These are phyloP conservation scores for Plasmodium relictum DNA, from an alignment of 169 alveolate genomes.

Conservation along the genomic window DNA sequence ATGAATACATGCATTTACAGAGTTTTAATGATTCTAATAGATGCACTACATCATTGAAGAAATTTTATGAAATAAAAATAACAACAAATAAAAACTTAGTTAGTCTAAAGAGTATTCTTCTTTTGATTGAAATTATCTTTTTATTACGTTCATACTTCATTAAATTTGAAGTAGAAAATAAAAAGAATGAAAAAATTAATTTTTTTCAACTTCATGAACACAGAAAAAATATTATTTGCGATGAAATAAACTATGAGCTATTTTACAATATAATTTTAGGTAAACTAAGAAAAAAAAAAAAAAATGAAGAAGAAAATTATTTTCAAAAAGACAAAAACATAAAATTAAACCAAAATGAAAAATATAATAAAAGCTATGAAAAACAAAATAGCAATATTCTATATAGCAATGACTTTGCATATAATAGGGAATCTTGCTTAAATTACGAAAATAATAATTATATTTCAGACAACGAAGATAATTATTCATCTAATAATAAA, in stretches of 20 bases:
- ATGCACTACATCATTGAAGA: not conserved
- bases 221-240: conserved; percentile 6
- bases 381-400: not conserved
- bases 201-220: not conserved
- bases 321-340: not conserved
- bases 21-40: not conserved
- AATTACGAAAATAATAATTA: too few relatives aligned
- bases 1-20: not conserved
- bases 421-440: not conserved
- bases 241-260: conserved; percentile 21
- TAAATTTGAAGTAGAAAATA: conserved; percentile 13
- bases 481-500: too few relatives aligned
- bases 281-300: conserved; percentile 16
- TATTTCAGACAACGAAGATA: too few relatives aligned
- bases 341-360: not conserved
- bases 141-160: conserved; percentile 22
- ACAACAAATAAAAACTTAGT: conserved; percentile 57
- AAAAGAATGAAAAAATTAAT: conserved; percentile 18
- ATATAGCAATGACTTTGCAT: not conserved
- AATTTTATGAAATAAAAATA: conserved; percentile 70
- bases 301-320: not conserved
- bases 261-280: conserved; percentile 52
- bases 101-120: conserved; percentile 48
- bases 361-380: not conserved
- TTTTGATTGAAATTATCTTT: conserved; percentile 46